Percentiles rank a stretch among this genome's conserved stretches.
Evolutionary conservation across 352 stramenopile species (phyloP).

Genomic region (Plasmopara viticola): DNA sequence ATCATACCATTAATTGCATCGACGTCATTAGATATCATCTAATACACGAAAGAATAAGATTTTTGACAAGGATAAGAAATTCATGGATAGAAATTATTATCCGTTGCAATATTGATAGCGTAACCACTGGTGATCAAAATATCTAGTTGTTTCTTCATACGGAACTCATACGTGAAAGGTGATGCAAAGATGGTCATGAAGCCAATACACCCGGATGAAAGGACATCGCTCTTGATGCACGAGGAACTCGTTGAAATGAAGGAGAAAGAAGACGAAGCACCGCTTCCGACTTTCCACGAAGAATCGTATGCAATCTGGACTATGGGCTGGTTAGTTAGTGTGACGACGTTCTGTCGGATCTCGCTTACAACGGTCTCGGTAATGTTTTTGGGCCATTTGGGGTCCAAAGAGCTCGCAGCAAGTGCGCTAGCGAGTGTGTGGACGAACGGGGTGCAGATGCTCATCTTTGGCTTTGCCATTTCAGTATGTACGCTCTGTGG

Average conservation of each 20-base stretch:
- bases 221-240: slow-evolving; percentile 12
- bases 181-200: slow-evolving; percentile 11
- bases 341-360: slow-evolving; percentile 75
- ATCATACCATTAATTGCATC: no score
- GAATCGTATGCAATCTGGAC: slow-evolving; percentile 67
- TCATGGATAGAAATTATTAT: no score
- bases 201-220: slow-evolving; percentile 11
- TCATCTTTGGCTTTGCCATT: slow-evolving; percentile 74
- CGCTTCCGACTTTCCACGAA: slow-evolving; percentile 32
- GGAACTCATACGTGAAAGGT: no score
- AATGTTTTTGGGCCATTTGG: slow-evolving; percentile 71
- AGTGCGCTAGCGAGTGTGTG: slow-evolving; percentile 70
- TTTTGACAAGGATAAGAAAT: no score
- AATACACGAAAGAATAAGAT: no score
- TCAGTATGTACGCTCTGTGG: slow-evolving; percentile 76
- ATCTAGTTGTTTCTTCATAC: no score
- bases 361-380: slow-evolving; percentile 71
- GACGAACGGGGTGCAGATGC: slow-evolving; percentile 74
- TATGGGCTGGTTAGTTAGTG: slow-evolving; percentile 81
- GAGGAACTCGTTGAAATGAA: slow-evolving; percentile 12
- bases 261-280: slow-evolving; percentile 14
- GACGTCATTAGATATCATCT: no score
- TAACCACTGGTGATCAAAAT: no score
- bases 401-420: slow-evolving; percentile 66
- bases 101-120: no score